Evolutionary conservation across 1,139 yeast genomes (phyloP).

Genomic region (Blastobotrys malaysiensis): DNA sequence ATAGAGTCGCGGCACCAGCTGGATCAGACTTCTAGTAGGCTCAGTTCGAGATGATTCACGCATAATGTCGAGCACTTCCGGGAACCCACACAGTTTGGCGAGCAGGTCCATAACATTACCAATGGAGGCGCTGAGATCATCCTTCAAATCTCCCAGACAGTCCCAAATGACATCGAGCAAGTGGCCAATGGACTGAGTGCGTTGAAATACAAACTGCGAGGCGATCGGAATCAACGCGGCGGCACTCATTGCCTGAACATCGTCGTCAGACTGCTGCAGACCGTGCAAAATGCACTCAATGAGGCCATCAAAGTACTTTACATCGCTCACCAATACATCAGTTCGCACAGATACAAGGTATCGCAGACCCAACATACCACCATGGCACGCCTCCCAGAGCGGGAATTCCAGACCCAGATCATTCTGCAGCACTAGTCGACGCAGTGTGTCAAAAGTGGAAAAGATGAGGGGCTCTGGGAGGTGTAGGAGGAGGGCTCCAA

Average conservation of each 20-base stretch:
- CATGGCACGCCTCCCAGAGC: slow-evolving; percentile 97
- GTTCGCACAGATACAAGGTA: slow-evolving; percentile 89
- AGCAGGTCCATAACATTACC: slow-evolving; percentile 95
- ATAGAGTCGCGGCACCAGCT: slow-evolving; percentile 81
- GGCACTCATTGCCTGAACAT: slow-evolving; percentile 96
- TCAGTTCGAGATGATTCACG: slow-evolving; percentile 45
- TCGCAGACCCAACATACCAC: slow-evolving; percentile 91
- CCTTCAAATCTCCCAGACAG: slow-evolving; percentile 75
- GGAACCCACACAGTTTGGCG: slow-evolving; percentile 80
- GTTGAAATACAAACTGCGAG: slow-evolving; percentile 66
- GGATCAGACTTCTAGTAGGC: slow-evolving; percentile 55
- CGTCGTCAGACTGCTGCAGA: slow-evolving; percentile 79
- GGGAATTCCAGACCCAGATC: slow-evolving; percentile 41
- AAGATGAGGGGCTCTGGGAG: slow-evolving; percentile 50
- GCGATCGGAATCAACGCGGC: slow-evolving; percentile 90
- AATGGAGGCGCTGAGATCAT: slow-evolving; percentile 89
- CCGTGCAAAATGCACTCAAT: slow-evolving; percentile 87
- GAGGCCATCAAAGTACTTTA: slow-evolving; percentile 53
- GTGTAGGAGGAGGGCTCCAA: slow-evolving; percentile 82
- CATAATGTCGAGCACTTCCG: slow-evolving; percentile 63
- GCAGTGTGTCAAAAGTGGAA: slow-evolving; percentile 60
- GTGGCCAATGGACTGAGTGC: slow-evolving; percentile 54
- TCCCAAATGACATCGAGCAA: slow-evolving; percentile 82
- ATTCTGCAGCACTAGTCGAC: slow-evolving; percentile 63
- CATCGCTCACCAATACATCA: slow-evolving; percentile 58